These are phyloP conservation scores for Salvia miltiorrhiza DNA, from an alignment of 257 asterid genomes.

Conservation along the genomic window DNA sequence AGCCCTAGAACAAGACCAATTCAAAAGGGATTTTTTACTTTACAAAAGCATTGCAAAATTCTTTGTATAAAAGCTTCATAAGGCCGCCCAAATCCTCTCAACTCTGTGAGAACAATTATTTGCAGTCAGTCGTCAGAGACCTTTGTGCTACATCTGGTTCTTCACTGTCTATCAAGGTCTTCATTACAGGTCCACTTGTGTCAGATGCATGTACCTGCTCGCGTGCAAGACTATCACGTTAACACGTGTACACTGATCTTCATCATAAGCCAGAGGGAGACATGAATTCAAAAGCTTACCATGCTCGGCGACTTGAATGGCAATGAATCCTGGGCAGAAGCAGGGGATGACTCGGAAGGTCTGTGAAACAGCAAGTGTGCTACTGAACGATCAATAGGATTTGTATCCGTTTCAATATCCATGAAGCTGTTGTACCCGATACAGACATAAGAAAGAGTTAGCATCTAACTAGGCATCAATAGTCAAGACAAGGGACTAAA, in stretches of 20 bases:
- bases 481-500: no score
- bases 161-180: slow-evolving; percentile 26
- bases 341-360: slow-evolving; percentile 49
- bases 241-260: background rate
- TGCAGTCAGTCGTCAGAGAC: slow-evolving; percentile 17
- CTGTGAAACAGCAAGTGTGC: slow-evolving; percentile 84
- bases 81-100: background rate
- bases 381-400: slow-evolving; percentile 78
- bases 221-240: slow-evolving; percentile 20
- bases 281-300: slow-evolving; percentile 33
- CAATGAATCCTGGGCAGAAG: slow-evolving; percentile 28
- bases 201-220: slow-evolving; percentile 45
- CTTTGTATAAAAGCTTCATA: background rate
- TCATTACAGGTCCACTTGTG: slow-evolving; percentile 34
- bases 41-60: background rate
- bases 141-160: slow-evolving; percentile 22
- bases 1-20: background rate
- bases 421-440: slow-evolving; percentile 44
- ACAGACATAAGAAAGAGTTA: background rate
- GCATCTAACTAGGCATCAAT: background rate
- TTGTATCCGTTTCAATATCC: slow-evolving; percentile 80
- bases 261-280: background rate
- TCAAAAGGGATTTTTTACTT: background rate
- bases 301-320: slow-evolving; percentile 28
- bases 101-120: background rate